Conservation (phyloP, 441 rosid species). For the Pelargonium fulgidum region DNA sequence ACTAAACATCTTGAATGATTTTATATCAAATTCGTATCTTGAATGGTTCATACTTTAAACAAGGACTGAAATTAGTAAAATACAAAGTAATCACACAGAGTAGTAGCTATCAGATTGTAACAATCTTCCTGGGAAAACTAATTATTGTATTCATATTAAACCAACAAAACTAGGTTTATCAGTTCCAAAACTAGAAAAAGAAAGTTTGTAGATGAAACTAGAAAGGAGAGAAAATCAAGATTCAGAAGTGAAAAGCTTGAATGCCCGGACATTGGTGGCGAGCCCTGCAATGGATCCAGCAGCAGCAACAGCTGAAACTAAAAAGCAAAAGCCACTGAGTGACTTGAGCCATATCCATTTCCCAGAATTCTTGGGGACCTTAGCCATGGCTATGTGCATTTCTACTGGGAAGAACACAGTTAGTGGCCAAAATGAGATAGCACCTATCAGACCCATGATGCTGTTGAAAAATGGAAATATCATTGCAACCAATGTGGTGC, state of each 20-base stretch:
- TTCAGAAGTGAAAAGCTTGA: conserved; percentile 38
- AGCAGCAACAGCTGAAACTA: conserved; percentile 33
- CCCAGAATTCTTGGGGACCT: conserved; percentile 25
- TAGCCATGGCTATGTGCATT: conserved; percentile 40
- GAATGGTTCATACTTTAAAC: background rate
- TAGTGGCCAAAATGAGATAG: conserved; percentile 36
- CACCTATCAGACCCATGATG: background rate
- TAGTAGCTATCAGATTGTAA: no score
- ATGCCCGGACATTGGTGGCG: conserved; percentile 22
- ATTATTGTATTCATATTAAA: no score
- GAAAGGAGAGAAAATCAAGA: conserved; percentile 13
- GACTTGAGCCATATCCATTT: conserved; percentile 38
- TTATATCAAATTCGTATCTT: background rate
- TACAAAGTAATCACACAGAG: no score
- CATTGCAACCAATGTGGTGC: background rate
- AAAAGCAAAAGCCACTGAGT: conserved; percentile 34
- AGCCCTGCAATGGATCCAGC: conserved; percentile 43
- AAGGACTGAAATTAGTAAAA: no score
- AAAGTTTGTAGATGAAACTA: background rate
- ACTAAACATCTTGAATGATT: background rate
- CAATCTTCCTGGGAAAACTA: no score
- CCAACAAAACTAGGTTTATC: background rate
- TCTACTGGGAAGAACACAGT: conserved; percentile 49
- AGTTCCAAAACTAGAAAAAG: background rate
- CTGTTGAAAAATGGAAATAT: conserved; percentile 5